These are phyloP conservation scores for Uromyces viciae-fabae DNA, from an alignment of 1,284 basidiomycete species.

Conservation along the genomic window DNA sequence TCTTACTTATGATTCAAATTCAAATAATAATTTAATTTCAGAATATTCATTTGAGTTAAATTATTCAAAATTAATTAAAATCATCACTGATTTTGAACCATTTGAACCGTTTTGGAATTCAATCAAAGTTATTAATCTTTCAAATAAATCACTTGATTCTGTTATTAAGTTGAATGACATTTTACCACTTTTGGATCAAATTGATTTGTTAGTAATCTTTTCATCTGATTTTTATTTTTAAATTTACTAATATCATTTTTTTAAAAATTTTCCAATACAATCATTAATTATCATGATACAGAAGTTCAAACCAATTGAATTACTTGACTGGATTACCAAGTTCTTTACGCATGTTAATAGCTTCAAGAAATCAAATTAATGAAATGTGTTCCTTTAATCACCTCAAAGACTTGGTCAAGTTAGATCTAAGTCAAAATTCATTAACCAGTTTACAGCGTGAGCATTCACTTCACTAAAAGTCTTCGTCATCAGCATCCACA, in stretches of 20 bases:
- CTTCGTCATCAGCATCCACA: neutral
- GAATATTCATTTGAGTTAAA: slow-evolving; percentile 92
- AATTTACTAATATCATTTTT: neutral
- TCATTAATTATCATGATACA: slow-evolving; percentile 29
- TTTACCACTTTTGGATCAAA: slow-evolving; percentile 73
- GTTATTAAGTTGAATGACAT: slow-evolving; percentile 90
- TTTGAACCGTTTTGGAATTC: slow-evolving; percentile 93
- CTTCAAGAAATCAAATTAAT: slow-evolving; percentile 76
- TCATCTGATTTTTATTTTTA: slow-evolving; percentile 7
- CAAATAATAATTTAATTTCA: slow-evolving; percentile 13
- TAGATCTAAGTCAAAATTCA: slow-evolving; percentile 87
- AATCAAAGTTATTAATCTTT: slow-evolving; percentile 71
- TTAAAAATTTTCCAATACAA: neutral
- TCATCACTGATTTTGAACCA: slow-evolving; percentile 90
- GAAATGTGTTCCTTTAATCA: slow-evolving; percentile 84
- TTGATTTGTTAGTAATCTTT: slow-evolving; percentile 66
- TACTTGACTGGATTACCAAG: slow-evolving; percentile 82
- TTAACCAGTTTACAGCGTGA: slow-evolving; percentile 78
- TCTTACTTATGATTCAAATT: no score
- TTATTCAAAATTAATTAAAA: slow-evolving; percentile 80
- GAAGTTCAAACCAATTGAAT: slow-evolving; percentile 65
- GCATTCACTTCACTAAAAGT: slow-evolving; percentile 55
- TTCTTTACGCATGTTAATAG: slow-evolving; percentile 72
- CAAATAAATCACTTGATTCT: slow-evolving; percentile 74
- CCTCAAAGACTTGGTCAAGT: slow-evolving; percentile 74